Conservation (phyloP, 2,329 filamentous ascomycete genomes). For the Colletotrichum sansevieriae region DNA sequence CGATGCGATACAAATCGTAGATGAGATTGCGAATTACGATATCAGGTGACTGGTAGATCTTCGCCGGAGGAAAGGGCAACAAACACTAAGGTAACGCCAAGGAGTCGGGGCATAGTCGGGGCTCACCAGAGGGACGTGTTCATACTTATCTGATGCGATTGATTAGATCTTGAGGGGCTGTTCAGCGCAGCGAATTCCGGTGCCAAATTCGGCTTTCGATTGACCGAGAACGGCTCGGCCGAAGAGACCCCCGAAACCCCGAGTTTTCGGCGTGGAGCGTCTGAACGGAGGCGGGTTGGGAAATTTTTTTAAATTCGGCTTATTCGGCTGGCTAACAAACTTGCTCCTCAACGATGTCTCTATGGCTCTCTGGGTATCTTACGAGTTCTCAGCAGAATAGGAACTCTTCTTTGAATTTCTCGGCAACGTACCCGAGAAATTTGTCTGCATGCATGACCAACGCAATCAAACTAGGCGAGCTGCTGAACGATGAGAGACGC, state of each 20-base stretch:
- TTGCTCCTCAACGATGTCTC: no score
- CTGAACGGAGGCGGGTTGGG: no score
- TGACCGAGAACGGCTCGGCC: slow-evolving; percentile 30
- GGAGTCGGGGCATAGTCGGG: neutral
- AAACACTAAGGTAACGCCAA: neutral
- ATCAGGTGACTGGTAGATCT: neutral
- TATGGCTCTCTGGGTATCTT: no score
- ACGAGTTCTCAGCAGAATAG: no score
- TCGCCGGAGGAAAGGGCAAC: neutral
- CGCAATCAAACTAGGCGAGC: no score
- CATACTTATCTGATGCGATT: slow-evolving; percentile 52
- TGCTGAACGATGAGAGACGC: no score
- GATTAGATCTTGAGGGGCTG: slow-evolving; percentile 46
- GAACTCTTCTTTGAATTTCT: no score
- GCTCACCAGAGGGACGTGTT: slow-evolving; percentile 5
- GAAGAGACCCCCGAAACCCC: slow-evolving; percentile 12
- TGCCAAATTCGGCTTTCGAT: slow-evolving; percentile 16
- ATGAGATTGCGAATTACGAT: neutral
- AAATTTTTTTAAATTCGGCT: no score
- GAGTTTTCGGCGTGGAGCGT: neutral
- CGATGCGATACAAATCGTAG: neutral
- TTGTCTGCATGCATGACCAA: no score
- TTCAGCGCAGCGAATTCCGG: neutral
- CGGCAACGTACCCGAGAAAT: no score
- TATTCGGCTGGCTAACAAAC: no score